Percentiles rank a stretch among this genome's conserved stretches.
phyloP scores from a whole-genome alignment of 1,139 yeast species.

The Diutina sp. region DNA sequence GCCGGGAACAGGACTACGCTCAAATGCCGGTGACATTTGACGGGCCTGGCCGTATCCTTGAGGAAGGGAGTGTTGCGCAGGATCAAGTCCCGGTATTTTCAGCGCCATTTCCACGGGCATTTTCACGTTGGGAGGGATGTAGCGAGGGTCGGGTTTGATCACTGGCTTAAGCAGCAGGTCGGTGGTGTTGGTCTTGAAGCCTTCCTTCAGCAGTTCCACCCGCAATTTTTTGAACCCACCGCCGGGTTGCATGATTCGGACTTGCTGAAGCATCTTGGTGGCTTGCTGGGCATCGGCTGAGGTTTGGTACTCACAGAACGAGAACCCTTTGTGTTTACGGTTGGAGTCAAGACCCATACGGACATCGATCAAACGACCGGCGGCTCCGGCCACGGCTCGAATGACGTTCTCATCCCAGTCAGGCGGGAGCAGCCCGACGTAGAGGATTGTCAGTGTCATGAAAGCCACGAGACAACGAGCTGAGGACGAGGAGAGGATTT shows the following conservation, averaged over 20 bases:
- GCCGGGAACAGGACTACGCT: neutral
- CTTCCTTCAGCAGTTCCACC: conserved; percentile 52
- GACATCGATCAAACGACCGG: conserved; percentile 51
- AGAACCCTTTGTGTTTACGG: conserved; percentile 54
- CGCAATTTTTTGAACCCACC: conserved; percentile 30
- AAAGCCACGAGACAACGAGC: neutral
- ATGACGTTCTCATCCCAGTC: conserved; percentile 50
- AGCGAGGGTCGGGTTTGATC: neutral
- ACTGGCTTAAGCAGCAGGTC: neutral
- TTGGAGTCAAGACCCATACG: conserved; percentile 48
- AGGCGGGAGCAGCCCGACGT: conserved; percentile 51
- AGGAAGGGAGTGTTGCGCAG: neutral
- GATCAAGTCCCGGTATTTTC: neutral
- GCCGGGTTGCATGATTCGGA: conserved; percentile 22
- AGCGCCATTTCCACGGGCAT: neutral
- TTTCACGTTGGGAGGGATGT: neutral
- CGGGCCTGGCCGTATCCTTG: neutral
- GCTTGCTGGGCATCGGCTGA: conserved; percentile 43
- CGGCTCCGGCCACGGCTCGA: conserved; percentile 48
- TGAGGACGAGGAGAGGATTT: neutral
- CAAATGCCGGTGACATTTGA: neutral
- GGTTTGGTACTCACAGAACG: conserved; percentile 44
- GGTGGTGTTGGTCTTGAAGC: conserved; percentile 24
- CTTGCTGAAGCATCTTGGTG: conserved; percentile 25
- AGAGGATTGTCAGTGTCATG: conserved; percentile 10